Conservation (phyloP, 108 stramenopile genomes). For the Stephanodiscus minutulus region DNA sequence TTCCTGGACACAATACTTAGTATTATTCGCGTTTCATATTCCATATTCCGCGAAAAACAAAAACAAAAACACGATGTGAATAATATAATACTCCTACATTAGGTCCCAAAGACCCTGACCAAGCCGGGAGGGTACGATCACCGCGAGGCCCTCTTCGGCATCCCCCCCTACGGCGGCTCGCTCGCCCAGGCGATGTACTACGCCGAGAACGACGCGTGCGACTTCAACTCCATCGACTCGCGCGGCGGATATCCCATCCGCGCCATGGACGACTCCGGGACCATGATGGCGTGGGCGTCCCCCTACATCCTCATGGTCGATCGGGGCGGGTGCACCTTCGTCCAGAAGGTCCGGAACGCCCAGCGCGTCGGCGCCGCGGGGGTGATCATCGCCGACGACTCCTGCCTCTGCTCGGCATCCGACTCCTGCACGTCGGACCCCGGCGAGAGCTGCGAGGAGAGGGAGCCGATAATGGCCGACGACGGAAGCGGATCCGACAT, state of each 20-base stretch:
- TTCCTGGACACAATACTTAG: too few relatives aligned
- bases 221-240: conserved; percentile 59
- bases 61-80: conserved; percentile 2
- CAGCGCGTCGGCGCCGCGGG: conserved; percentile 91
- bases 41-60: too few relatives aligned
- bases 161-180: conserved; percentile 90
- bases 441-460: conserved; percentile 58
- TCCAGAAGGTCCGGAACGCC: conserved; percentile 84
- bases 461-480: conserved; percentile 97
- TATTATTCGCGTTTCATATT: too few relatives aligned
- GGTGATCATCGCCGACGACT: conserved; percentile 91
- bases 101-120: conserved; percentile 69
- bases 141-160: conserved; percentile 93
- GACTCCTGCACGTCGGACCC: conserved; percentile 41
- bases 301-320: conserved; percentile 90
- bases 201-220: conserved; percentile 75
- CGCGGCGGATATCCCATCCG: conserved; percentile 48
- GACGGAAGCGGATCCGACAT: conserved; percentile 94
- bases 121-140: conserved; percentile 85
- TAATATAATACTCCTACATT: too few relatives aligned
- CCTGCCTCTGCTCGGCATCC: conserved; percentile 74
- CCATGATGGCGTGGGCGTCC: conserved; percentile 52
- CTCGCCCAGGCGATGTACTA: conserved; percentile 84
- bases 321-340: conserved; percentile 85
- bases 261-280: conserved; percentile 36